Conservation (phyloP, 2,329 filamentous ascomycete species). For the Xenosphaeropsis pyriputrescens region DNA sequence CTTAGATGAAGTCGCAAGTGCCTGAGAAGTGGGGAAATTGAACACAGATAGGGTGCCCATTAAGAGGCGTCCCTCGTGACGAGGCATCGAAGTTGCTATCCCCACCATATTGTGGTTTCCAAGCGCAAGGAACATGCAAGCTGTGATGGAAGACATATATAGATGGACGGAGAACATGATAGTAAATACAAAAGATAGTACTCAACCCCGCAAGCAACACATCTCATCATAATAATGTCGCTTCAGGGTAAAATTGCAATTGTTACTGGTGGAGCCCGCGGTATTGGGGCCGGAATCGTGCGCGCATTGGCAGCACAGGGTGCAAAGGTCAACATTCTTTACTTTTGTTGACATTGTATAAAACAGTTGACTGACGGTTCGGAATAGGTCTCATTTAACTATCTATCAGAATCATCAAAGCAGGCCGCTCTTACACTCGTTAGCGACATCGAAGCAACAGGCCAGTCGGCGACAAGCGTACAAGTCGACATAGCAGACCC, state of each 20-base stretch:
- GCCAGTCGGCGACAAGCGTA: neutral
- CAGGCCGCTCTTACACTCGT: neutral
- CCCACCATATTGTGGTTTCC: too few relatives aligned
- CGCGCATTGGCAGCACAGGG: slow-evolving; percentile 30
- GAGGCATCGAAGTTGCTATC: too few relatives aligned
- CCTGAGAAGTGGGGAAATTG: too few relatives aligned
- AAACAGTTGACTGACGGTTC: neutral
- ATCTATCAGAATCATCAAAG: slow-evolving; percentile 3
- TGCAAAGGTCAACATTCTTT: slow-evolving; percentile 18
- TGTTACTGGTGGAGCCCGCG: slow-evolving; percentile 32
- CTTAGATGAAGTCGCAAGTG: too few relatives aligned
- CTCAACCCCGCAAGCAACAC: too few relatives aligned
- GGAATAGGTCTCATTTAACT: too few relatives aligned
- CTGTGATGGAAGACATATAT: too few relatives aligned
- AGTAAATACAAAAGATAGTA: too few relatives aligned
- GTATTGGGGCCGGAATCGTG: slow-evolving; percentile 31
- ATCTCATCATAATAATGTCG: neutral
- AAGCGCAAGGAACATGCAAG: too few relatives aligned
- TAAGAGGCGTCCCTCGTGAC: too few relatives aligned
- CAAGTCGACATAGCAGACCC: slow-evolving; percentile 3
- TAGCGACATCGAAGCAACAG: neutral
- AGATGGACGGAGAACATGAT: too few relatives aligned
- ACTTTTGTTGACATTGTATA: neutral
- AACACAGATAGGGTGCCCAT: too few relatives aligned
- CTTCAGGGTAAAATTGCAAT: slow-evolving; percentile 23